These are phyloP conservation scores for Tephrocybe sp. DNA, from an alignment of 768 basidiomycete species.

Conservation along the genomic window DNA sequence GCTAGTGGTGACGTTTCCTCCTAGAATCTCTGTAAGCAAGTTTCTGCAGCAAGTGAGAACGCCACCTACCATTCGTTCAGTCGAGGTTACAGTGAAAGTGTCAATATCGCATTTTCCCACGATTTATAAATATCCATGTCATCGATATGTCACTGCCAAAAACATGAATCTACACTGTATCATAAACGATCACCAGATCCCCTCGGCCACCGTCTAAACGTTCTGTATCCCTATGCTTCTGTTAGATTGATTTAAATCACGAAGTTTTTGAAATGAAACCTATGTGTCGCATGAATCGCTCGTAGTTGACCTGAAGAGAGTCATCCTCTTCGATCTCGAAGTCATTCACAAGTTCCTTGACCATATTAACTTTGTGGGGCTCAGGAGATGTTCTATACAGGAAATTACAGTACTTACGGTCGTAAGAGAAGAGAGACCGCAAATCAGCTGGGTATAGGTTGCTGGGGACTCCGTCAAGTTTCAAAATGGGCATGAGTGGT, in stretches of 20 bases:
- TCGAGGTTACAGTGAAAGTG: not conserved
- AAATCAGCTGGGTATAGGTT: constrained; percentile 49
- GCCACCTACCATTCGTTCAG: constrained; percentile 33
- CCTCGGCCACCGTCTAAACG: not conserved
- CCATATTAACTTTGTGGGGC: constrained; percentile 33
- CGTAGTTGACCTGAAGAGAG: constrained; percentile 44
- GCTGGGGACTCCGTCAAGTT: constrained; percentile 47
- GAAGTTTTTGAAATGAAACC: constrained; percentile 32
- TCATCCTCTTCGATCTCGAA: constrained; percentile 47
- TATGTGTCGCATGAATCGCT: constrained; percentile 56
- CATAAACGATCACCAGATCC: not conserved
- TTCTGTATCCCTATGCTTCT: constrained; percentile 5
- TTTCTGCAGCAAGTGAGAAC: constrained; percentile 6
- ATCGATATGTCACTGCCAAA: not conserved
- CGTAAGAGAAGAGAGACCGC: constrained; percentile 50
- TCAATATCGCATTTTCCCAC: constrained; percentile 12
- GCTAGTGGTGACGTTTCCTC: constrained; percentile 36
- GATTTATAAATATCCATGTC: constrained; percentile 1
- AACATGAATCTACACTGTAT: no score
- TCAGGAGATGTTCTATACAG: constrained; percentile 4
- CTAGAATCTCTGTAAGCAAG: constrained; percentile 23
- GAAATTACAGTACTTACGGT: constrained; percentile 37
- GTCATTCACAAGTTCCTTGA: constrained; percentile 44
- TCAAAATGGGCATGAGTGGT: constrained; percentile 45
- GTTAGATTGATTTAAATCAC: not conserved